Percentiles rank a stretch among this genome's conserved stretches.
Evolutionary conservation across 208 protist genomes (phyloP).

Genomic region (Leishmania martiniquensis): DNA sequence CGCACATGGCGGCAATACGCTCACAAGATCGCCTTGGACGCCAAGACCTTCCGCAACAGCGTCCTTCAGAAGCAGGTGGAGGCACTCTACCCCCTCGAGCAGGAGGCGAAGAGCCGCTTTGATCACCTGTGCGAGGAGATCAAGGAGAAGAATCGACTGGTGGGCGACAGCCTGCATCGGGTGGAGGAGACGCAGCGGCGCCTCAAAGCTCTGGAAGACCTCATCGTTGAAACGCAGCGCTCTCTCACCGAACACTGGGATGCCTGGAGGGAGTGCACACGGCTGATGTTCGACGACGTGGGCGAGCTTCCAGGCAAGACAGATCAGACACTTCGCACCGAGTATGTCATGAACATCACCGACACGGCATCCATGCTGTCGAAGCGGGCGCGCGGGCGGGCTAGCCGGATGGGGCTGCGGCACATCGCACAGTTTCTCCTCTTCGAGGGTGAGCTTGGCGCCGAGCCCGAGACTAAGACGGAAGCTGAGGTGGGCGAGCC

Average conservation of each 20-base stretch:
- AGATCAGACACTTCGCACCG: slow-evolving; percentile 28
- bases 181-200: slow-evolving; percentile 49
- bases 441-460: slow-evolving; percentile 30
- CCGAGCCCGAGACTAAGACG: slow-evolving; percentile 5
- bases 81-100: slow-evolving; percentile 60
- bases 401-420: slow-evolving; percentile 51
- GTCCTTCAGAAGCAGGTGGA: slow-evolving; percentile 71
- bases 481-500: background rate
- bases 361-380: slow-evolving; percentile 65
- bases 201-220: slow-evolving; percentile 47
- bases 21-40: slow-evolving; percentile 65
- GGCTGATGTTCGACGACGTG: slow-evolving; percentile 66
- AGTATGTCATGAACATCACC: slow-evolving; percentile 79
- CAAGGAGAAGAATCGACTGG: slow-evolving; percentile 64
- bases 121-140: slow-evolving; percentile 75
- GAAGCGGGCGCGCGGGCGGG: slow-evolving; percentile 60
- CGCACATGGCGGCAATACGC: slow-evolving; percentile 76
- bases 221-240: slow-evolving; percentile 55
- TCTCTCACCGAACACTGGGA: slow-evolving; percentile 74
- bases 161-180: slow-evolving; percentile 45
- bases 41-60: slow-evolving; percentile 56
- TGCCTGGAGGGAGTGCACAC: slow-evolving; percentile 62
- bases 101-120: slow-evolving; percentile 62
- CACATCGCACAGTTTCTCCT: slow-evolving; percentile 60
- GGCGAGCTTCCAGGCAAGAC: slow-evolving; percentile 38